phyloP scores from a whole-genome alignment of 2,329 filamentous ascomycete species.

The Aspergillus niger region DNA sequence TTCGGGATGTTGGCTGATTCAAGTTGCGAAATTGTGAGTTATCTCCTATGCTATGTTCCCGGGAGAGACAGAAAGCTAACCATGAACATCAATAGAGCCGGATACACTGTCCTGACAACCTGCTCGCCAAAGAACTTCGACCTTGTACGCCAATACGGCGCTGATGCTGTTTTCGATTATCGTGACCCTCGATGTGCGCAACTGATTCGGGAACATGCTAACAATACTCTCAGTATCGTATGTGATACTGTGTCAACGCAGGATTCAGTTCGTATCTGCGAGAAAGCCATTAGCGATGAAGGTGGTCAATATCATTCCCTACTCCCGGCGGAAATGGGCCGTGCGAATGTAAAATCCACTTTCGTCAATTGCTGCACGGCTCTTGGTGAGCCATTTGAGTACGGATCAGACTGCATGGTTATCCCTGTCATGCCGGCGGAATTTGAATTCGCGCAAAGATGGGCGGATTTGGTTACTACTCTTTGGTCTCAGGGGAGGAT shows the following conservation, averaged over 20 bases:
- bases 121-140: slow-evolving; percentile 17
- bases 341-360: not conserved
- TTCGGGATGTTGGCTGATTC: not conserved
- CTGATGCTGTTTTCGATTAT: slow-evolving; percentile 18
- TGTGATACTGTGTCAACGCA: slow-evolving; percentile 10
- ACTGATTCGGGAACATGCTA: slow-evolving; percentile 15
- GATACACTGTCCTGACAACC: slow-evolving; percentile 15
- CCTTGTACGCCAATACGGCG: slow-evolving; percentile 11
- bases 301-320: slow-evolving; percentile 15
- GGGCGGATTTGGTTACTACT: not conserved
- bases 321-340: not conserved
- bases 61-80: too few relatives aligned
- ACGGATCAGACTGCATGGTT: not conserved
- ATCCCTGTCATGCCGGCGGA: not conserved
- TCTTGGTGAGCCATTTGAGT: slow-evolving; percentile 5
- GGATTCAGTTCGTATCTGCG: slow-evolving; percentile 9
- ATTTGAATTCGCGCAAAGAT: slow-evolving; percentile 3
- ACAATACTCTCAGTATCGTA: not conserved
- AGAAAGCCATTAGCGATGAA: slow-evolving; percentile 3
- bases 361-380: not conserved
- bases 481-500: not conserved
- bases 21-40: slow-evolving; percentile 8
- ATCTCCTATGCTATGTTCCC: not conserved
- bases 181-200: not conserved
- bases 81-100: not conserved